phyloP scores from a whole-genome alignment of 163 green algal species.

The Chloromonas sp. region DNA sequence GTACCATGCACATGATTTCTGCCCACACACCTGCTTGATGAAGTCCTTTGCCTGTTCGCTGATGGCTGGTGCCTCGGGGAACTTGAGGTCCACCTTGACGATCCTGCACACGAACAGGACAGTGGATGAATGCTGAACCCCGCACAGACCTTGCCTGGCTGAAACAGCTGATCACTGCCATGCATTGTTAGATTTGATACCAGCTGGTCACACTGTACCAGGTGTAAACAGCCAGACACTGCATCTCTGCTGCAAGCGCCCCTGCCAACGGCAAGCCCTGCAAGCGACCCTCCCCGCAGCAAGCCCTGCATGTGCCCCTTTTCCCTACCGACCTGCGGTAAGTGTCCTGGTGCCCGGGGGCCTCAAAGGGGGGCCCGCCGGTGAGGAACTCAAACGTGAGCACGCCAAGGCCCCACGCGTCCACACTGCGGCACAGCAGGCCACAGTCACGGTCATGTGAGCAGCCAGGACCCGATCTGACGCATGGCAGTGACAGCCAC shows the following conservation, averaged over 20 bases:
- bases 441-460: too few species aligned
- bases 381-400: conserved; percentile 97
- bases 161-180: conserved; percentile 36
- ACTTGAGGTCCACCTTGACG: conserved; percentile 76
- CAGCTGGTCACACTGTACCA: not conserved
- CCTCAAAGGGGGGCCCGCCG: conserved; percentile 92
- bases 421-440: conserved; percentile 46
- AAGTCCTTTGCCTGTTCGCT: conserved; percentile 69
- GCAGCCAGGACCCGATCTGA: too few species aligned
- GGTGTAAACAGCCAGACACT: conserved; percentile 1
- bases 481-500: too few species aligned
- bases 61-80: conserved; percentile 42
- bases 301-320: not conserved
- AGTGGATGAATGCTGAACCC: not conserved
- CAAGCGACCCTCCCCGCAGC: not conserved
- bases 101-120: conserved; percentile 27
- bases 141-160: not conserved
- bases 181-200: not conserved
- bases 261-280: not conserved
- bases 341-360: conserved; percentile 82
- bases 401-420: conserved; percentile 94
- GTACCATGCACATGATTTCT: not conserved
- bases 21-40: conserved; percentile 57
- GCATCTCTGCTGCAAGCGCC: not conserved
- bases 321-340: conserved; percentile 49